A percentile compares a stretch with the other conserved stretches of the same genome.
These are phyloP conservation scores for Trichoderma arundinaceum DNA, from an alignment of 2,329 filamentous ascomycete genomes.

Conservation along the genomic window DNA sequence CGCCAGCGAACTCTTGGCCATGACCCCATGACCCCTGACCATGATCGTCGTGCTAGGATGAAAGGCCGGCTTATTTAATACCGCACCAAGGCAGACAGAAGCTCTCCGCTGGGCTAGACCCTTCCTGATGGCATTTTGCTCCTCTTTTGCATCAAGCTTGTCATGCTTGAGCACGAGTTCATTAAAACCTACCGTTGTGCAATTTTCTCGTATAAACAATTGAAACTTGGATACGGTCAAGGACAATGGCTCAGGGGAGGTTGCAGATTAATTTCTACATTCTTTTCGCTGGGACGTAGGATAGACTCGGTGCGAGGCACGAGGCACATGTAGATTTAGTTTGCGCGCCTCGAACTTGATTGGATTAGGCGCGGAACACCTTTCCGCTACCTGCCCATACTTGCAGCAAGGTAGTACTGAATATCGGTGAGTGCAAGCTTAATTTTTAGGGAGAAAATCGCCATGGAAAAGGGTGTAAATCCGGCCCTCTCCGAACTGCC, in stretches of 20 bases:
- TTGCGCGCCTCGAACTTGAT: too few species aligned
- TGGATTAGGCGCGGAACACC: too few species aligned
- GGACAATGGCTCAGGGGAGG: background rate
- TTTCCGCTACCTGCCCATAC: too few species aligned
- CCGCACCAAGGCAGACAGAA: background rate
- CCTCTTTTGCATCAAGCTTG: background rate
- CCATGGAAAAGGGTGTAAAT: background rate
- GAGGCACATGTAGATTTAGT: too few species aligned
- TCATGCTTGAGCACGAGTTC: too few species aligned
- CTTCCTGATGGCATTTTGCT: background rate
- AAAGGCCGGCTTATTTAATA: background rate
- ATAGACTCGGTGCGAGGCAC: too few species aligned
- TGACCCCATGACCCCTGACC: background rate
- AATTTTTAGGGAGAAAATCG: too few species aligned
- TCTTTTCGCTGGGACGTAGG: too few species aligned
- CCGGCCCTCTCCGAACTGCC: background rate
- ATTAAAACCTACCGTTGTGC: too few species aligned
- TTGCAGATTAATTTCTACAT: too few species aligned
- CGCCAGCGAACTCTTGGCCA: background rate
- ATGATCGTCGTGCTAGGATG: conserved; percentile 19
- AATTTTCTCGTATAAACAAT: too few species aligned
- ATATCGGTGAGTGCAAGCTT: background rate
- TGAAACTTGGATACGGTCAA: too few species aligned
- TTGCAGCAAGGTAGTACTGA: background rate
- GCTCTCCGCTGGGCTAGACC: background rate